phyloP scores from a whole-genome alignment of 768 basidiomycete species.

The Pholiota molesta region DNA sequence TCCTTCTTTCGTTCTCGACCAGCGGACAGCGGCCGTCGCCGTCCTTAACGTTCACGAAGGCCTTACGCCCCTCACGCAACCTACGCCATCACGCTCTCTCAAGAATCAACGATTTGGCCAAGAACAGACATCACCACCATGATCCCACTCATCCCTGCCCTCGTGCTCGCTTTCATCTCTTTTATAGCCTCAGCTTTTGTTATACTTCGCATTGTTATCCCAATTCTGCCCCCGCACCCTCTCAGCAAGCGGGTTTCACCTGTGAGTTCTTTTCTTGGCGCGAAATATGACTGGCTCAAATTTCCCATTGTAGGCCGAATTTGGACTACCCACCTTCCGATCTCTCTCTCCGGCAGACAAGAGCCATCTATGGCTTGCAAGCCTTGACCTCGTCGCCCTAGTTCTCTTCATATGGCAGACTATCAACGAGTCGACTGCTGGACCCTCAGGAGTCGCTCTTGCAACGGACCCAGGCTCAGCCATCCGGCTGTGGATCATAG shows the following conservation, averaged over 20 bases:
- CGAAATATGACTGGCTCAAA: slow-evolving; percentile 19
- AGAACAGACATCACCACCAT: slow-evolving; percentile 37
- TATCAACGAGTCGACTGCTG: slow-evolving; percentile 51
- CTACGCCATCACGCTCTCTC: slow-evolving; percentile 43
- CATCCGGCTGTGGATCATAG: slow-evolving; percentile 67
- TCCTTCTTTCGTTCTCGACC: slow-evolving; percentile 30
- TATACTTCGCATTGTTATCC: slow-evolving; percentile 74
- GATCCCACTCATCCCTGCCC: slow-evolving; percentile 68
- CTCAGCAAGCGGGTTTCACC: slow-evolving; percentile 76
- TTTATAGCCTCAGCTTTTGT: slow-evolving; percentile 75
- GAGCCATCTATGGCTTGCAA: slow-evolving; percentile 73
- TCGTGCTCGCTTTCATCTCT: slow-evolving; percentile 70
- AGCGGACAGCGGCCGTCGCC: slow-evolving; percentile 31
- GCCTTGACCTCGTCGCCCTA: slow-evolving; percentile 65
- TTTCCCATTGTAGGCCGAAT: slow-evolving; percentile 60
- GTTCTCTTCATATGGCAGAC: slow-evolving; percentile 69
- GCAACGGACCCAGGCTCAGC: slow-evolving; percentile 55
- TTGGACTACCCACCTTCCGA: slow-evolving; percentile 71
- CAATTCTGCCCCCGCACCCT: slow-evolving; percentile 73
- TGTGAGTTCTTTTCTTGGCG: slow-evolving; percentile 42
- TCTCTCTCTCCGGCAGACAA: slow-evolving; percentile 71
- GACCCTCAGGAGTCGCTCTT: slow-evolving; percentile 44
- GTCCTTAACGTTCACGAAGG: slow-evolving; percentile 40
- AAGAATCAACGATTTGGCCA: slow-evolving; percentile 34
- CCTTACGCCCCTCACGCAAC: slow-evolving; percentile 47